Percentiles rank a stretch among this genome's conserved stretches.
These are phyloP conservation scores for Saccharomycopsis vini DNA, from an alignment of 805 yeast genomes.

Conservation along the genomic window DNA sequence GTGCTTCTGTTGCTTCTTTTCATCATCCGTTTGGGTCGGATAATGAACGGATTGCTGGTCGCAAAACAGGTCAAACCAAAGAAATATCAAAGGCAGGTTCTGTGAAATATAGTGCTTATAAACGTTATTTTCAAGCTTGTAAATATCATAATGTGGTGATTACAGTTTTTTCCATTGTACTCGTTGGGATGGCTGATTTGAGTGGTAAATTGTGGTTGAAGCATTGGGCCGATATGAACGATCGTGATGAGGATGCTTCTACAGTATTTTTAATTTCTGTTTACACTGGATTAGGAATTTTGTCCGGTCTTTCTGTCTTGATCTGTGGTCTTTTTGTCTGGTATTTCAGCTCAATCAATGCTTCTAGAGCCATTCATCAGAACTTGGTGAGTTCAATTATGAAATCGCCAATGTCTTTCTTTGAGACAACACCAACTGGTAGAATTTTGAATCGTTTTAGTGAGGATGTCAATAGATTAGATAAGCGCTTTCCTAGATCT, in stretches of 20 bases:
- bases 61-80: slow-evolving; percentile 37
- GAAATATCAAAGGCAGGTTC: slow-evolving; percentile 53
- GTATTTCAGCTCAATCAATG: slow-evolving; percentile 46
- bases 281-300: slow-evolving; percentile 48
- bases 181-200: slow-evolving; percentile 30
- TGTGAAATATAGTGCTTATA: slow-evolving; percentile 45
- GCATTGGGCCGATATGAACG: slow-evolving; percentile 54
- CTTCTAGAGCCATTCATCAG: slow-evolving; percentile 47
- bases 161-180: slow-evolving; percentile 30
- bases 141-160: slow-evolving; percentile 39
- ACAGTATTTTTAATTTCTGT: slow-evolving; percentile 36
- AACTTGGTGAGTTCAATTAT: slow-evolving; percentile 48
- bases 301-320: slow-evolving; percentile 40
- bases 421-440: slow-evolving; percentile 82
- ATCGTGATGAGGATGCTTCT: slow-evolving; percentile 29
- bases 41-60: slow-evolving; percentile 20
- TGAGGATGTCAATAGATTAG: slow-evolving; percentile 51
- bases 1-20: slow-evolving; percentile 60
- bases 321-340: slow-evolving; percentile 35
- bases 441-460: slow-evolving; percentile 74
- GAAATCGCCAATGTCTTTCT: slow-evolving; percentile 71
- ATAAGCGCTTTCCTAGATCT: slow-evolving; percentile 46
- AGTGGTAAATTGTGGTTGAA: slow-evolving; percentile 57
- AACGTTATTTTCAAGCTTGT: slow-evolving; percentile 52
- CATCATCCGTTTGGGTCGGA: slow-evolving; percentile 28